Evolutionary conservation across 257 asterid genomes (phyloP), one percentile per base, ranked within the genome.

Genomic region (Capsicum rhomboideum): DNA sequence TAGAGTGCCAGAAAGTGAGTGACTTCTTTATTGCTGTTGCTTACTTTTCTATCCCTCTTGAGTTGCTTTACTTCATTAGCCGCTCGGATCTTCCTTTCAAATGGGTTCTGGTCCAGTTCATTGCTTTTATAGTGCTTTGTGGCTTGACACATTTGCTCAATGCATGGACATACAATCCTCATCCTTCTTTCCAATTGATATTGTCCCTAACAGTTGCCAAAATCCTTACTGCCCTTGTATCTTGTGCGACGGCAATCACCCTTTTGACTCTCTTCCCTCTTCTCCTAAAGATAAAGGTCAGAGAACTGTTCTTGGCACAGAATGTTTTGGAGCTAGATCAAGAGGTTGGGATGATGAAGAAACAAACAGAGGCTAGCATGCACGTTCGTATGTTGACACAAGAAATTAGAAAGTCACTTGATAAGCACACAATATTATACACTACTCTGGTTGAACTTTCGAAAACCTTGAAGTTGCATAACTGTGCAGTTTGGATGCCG

Each of bases 401-500:
- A 67, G 92, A 89, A 80, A 89, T 89, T 74, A 84, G 92, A 67
- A 89, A 84, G 85, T 87, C 90, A 68, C 87, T 89, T 28, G 92
- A 89, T 87, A 89, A 89, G 83, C 90, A 89, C 81, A 89, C 85
- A 1, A 87, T 89, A 55, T 13, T 89, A 56, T 87, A 89, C 69
- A 89, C 92, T 72, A 89, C 92, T 26, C 80, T 89, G 49, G 92
- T 89, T 55, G 92, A 89, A 64, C 90, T 89, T 61, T 89, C 92
- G 1, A 84, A 89, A 34, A 86, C 89, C 4, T 87, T 89, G 84
- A 89, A 89, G 84, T 88, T 89, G 66, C 90, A 89, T 82, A 89
- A 87, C 80, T 89, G 92, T 86, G 90, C 89, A 14, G 92, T 89
- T 80, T 89, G 92, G 92, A 89, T 89, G 92, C 92, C 92, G 16